Evolutionary conservation across 768 basidiomycete species (phyloP), one percentile per base, ranked within the genome.

Genomic region (Phaeolepiota aurea): DNA sequence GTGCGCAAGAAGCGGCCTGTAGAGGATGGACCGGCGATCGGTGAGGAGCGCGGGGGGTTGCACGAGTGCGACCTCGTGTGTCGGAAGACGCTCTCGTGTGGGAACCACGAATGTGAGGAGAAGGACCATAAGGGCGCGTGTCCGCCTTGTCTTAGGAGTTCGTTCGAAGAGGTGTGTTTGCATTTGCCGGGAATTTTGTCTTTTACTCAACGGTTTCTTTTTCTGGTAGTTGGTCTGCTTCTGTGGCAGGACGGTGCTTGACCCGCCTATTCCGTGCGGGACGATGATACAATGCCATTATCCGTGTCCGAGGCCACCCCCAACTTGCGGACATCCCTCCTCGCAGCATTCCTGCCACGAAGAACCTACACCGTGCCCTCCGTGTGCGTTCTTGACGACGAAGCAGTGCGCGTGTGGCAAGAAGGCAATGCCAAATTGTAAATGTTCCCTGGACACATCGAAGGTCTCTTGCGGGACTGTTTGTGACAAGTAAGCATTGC

Each of bases 321-420:
- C 81, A 0, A 52, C 73, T 0, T 99, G 96, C 50, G 93, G 91
- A 0, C 96, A 98, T 51, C 76, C 84, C 0, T 74, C 73, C 44
- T 71, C 78, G 0, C 71, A 72, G 0, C 96, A 98, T 59, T 61
- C 69, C 3, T 98, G 96, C 51, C 96, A 98, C 56, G 82, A 85
- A 48, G 77, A 77, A 38, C 63, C 66, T 9, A 54, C 51, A 4
- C 62, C 55, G 0, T 99, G 96, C 56, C 94, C 94, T 1, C 87
- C 91, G 0, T 99, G 96, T 51, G 79, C 84, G 1, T 82, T 79
- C 57, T 64, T 99, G 32, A 81, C 85, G 0, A 68, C 65, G 19
- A 92, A 91, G 56, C 50, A 54, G 4, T 99, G 96, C 56, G 88
- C 87, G 0, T 99, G 96, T 55, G 88, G 90, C 18, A 91, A 93